Percentiles rank a stretch among this genome's conserved stretches.
Conservation (phyloP, 2,329 filamentous ascomycete species). For the Curvularia sp. region DNA sequence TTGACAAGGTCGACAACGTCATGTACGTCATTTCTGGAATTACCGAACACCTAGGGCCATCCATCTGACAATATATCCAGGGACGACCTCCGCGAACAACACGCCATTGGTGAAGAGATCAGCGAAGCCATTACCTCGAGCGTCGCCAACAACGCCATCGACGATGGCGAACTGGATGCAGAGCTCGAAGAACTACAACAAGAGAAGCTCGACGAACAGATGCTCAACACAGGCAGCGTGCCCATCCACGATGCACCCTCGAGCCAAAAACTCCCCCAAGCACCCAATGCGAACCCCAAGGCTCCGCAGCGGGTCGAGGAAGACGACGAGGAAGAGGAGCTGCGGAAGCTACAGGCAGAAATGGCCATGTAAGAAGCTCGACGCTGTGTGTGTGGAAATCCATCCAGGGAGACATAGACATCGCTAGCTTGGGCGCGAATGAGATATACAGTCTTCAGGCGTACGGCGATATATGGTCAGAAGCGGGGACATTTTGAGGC, state of each 20-base stretch:
- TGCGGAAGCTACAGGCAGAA: slow-evolving; percentile 90
- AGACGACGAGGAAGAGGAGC: slow-evolving; percentile 94
- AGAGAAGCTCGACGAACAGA: slow-evolving; percentile 89
- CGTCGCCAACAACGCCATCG: slow-evolving; percentile 72
- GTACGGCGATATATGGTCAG: slow-evolving; percentile 31
- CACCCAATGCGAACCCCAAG: slow-evolving; percentile 68
- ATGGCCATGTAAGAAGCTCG: slow-evolving; percentile 79
- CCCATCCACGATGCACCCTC: slow-evolving; percentile 73
- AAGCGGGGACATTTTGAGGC: slow-evolving; percentile 14
- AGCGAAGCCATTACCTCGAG: slow-evolving; percentile 78
- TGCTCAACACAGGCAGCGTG: slow-evolving; percentile 86
- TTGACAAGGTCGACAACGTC: slow-evolving; percentile 92
- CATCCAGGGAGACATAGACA: not conserved
- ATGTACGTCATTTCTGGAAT: slow-evolving; percentile 72
- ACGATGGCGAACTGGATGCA: slow-evolving; percentile 85
- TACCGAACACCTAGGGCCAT: not conserved
- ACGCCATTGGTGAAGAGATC: slow-evolving; percentile 92
- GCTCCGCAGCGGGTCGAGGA: slow-evolving; percentile 61
- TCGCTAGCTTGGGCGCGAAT: slow-evolving; percentile 2
- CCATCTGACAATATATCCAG: slow-evolving; percentile 55
- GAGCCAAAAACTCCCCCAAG: slow-evolving; percentile 77
- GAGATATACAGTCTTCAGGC: slow-evolving; percentile 15
- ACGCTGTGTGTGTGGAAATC: no score
- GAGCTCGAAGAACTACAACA: slow-evolving; percentile 89
- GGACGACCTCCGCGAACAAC: slow-evolving; percentile 90